phyloP scores from a whole-genome alignment of 1,139 yeast species.

The Lodderomyces theae region DNA sequence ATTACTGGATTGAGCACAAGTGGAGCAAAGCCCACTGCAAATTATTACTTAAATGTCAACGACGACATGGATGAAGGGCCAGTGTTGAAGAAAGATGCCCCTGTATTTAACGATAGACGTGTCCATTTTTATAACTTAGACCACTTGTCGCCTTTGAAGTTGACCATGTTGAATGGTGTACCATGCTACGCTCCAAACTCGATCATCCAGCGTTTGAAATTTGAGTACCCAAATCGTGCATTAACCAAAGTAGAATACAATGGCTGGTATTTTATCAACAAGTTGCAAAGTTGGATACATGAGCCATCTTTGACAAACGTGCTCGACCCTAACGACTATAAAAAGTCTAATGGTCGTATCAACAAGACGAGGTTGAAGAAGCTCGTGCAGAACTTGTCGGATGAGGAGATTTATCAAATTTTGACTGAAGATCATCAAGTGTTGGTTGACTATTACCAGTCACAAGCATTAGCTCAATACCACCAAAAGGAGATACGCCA shows the following conservation, averaged over 20 bases:
- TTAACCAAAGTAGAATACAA: constrained; percentile 20
- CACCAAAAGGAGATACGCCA: constrained; percentile 18
- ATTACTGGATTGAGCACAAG: constrained; percentile 49
- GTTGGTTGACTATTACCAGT: constrained; percentile 19
- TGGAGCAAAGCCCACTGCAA: constrained; percentile 18
- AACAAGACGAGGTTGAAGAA: constrained; percentile 6
- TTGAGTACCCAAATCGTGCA: constrained; percentile 26
- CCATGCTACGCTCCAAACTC: constrained; percentile 28
- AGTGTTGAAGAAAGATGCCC: constrained; percentile 4
- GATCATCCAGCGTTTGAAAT: constrained; percentile 21
- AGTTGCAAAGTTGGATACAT: constrained; percentile 29
- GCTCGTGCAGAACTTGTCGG: constrained; percentile 16
- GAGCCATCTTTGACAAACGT: constrained; percentile 17
- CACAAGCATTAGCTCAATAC: constrained; percentile 16
- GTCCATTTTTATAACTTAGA: constrained; percentile 23
- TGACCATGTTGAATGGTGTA: constrained; percentile 27
- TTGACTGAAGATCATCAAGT: constrained; percentile 16
- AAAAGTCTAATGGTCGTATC: constrained; percentile 7
- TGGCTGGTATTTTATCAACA: constrained; percentile 30
- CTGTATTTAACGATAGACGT: constrained; percentile 25
- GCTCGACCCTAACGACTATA: constrained; percentile 23
- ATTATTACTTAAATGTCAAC: constrained; percentile 12
- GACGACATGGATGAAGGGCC: constrained; percentile 11
- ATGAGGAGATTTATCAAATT: constrained; percentile 17
- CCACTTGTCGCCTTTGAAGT: constrained; percentile 25